These are phyloP conservation scores for Galium porrigens DNA, from an alignment of 305 asterid species.

Conservation along the genomic window DNA sequence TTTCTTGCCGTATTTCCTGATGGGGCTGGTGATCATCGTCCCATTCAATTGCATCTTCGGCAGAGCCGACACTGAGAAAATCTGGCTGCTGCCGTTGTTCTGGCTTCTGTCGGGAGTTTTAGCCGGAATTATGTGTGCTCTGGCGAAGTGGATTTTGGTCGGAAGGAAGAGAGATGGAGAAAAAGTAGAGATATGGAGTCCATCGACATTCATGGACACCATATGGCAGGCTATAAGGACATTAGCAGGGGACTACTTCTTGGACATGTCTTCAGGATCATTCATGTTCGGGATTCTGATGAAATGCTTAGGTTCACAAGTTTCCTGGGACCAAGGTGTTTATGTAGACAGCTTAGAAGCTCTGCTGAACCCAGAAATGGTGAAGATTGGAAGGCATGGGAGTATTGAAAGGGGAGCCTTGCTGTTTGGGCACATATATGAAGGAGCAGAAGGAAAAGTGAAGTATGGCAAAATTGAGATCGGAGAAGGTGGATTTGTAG, in stretches of 20 bases:
- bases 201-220: conserved; percentile 45
- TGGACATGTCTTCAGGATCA: conserved; percentile 54
- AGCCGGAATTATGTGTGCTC: conserved; percentile 28
- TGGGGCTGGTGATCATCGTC: conserved; percentile 25
- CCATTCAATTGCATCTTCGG: conserved; percentile 29
- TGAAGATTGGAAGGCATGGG: conserved; percentile 30
- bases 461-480: conserved; percentile 43
- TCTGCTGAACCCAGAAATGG: conserved; percentile 48
- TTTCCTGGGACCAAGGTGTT: conserved; percentile 28
- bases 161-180: conserved; percentile 36
- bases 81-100: conserved; percentile 34
- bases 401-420: conserved; percentile 41
- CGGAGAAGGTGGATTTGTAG: conserved; percentile 37
- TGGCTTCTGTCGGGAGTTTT: conserved; percentile 38
- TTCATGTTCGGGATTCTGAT: conserved; percentile 42
- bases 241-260: conserved; percentile 49
- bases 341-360: conserved; percentile 69
- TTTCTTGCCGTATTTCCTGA: conserved; percentile 42
- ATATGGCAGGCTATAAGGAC: conserved; percentile 65
- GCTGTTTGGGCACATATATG: conserved; percentile 58
- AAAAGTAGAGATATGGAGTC: conserved; percentile 38
- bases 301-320: conserved; percentile 52
- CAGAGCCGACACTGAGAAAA: conserved; percentile 15
- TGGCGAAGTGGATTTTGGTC: conserved; percentile 44
- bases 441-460: conserved; percentile 51